A percentile compares a stretch with the other conserved stretches of the same genome.
These are phyloP conservation scores for Ormosia emarginata DNA, from an alignment of 306 rosid species.

Conservation along the genomic window DNA sequence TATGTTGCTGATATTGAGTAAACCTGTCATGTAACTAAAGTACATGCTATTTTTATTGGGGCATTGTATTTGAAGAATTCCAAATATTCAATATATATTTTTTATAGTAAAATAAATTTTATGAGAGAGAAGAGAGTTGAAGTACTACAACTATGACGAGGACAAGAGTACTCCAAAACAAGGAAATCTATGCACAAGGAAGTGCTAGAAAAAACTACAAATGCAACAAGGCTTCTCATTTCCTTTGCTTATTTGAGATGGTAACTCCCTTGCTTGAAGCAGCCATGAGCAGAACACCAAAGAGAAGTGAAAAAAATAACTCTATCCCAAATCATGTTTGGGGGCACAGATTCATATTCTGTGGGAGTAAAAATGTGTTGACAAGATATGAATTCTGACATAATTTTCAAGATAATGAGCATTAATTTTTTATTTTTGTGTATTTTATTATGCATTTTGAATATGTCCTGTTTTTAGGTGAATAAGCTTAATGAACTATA, in stretches of 20 bases:
- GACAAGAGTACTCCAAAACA: background rate
- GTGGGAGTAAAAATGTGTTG: background rate
- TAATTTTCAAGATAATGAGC: background rate
- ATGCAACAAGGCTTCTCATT: background rate
- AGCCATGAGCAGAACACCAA: background rate
- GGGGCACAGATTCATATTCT: background rate
- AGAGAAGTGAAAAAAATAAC: background rate
- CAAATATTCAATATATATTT: background rate
- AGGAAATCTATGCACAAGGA: background rate
- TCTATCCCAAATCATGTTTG: background rate
- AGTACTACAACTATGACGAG: background rate
- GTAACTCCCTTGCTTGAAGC: background rate
- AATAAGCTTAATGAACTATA: conserved; percentile 81
- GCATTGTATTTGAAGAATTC: background rate
- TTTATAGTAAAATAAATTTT: background rate
- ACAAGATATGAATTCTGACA: background rate
- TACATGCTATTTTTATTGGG: background rate
- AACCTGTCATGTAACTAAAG: background rate
- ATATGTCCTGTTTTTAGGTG: conserved; percentile 39
- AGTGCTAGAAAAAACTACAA: background rate
- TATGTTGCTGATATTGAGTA: background rate
- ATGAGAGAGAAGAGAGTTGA: background rate
- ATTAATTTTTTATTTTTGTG: background rate
- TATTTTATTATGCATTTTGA: background rate
- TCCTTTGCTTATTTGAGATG: background rate